phyloP scores from a whole-genome alignment of 495 filamentous ascomycete species.

The Aspergillus coremiiformis region DNA sequence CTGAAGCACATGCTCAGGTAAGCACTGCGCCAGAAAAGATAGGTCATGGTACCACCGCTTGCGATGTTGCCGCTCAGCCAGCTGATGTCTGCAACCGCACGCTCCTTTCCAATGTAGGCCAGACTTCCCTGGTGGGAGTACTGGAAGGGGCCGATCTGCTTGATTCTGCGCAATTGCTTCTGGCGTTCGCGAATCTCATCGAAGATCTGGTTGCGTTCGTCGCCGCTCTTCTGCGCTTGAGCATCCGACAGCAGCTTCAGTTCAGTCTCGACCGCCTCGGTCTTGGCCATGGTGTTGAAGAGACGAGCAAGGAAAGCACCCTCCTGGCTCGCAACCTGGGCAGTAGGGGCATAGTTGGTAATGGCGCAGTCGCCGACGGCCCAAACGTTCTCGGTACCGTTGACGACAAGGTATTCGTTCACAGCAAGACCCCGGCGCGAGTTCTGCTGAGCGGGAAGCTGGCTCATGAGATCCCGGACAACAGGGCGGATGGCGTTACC shows the following conservation, averaged over 20 bases:
- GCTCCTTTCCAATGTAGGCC: conserved; percentile 97
- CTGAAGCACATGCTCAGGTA: conserved; percentile 99
- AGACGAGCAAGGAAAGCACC: conserved; percentile 90
- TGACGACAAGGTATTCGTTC: conserved; percentile 97
- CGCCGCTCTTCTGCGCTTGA: conserved; percentile 55
- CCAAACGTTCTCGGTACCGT: conserved; percentile 95
- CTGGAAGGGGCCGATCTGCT: conserved; percentile 93
- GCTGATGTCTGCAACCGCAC: conserved; percentile 94
- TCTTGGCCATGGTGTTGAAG: conserved; percentile 97
- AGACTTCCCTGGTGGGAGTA: conserved; percentile 95
- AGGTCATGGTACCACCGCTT: conserved; percentile 71
- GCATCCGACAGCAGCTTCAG: conserved; percentile 54
- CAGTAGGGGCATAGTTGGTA: conserved; percentile 95
- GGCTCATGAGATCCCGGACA: conserved; percentile 80
- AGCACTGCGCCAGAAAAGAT: conserved; percentile 93
- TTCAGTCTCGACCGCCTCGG: conserved; percentile 66
- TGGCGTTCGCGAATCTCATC: conserved; percentile 75
- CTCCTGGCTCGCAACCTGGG: conserved; percentile 94
- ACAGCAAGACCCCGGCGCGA: conserved; percentile 91
- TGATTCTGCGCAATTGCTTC: conserved; percentile 78
- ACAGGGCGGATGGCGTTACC: conserved; percentile 89
- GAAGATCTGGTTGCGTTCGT: conserved; percentile 48
- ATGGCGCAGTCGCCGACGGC: conserved; percentile 84
- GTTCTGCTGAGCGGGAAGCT: conserved; percentile 90
- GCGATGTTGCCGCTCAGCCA: conserved; percentile 97